Conservation (phyloP, 2,329 filamentous ascomycete species). For the Paecilomyces dactylethromorphus region DNA sequence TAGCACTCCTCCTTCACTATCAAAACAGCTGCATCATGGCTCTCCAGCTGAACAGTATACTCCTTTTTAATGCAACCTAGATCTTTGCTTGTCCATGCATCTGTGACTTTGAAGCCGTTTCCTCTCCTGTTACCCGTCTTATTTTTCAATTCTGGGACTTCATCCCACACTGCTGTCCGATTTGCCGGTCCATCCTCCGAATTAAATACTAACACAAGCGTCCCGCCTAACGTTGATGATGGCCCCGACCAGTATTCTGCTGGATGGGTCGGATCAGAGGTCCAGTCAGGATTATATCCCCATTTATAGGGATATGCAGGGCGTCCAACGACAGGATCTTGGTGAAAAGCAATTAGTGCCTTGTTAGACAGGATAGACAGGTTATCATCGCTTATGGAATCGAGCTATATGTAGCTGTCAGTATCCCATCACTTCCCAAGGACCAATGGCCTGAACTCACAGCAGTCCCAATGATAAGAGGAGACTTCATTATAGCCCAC, state of each 20-base stretch:
- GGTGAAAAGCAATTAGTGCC: constrained; percentile 38
- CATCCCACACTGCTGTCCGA: constrained; percentile 21
- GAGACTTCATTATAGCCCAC: constrained; percentile 47
- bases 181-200: constrained; percentile 15
- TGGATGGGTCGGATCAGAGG: constrained; percentile 25
- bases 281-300: constrained; percentile 28
- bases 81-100: constrained; percentile 23
- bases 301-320: constrained; percentile 39
- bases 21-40: constrained; percentile 25
- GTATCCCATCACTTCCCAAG: not conserved
- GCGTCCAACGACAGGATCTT: constrained; percentile 38
- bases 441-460: constrained; percentile 8
- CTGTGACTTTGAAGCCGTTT: constrained; percentile 15
- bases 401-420: constrained; percentile 18
- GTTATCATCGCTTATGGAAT: constrained; percentile 27
- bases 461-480: constrained; percentile 42
- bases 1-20: constrained; percentile 14
- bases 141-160: constrained; percentile 20
- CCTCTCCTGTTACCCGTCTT: not conserved
- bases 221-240: constrained; percentile 19
- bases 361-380: constrained; percentile 39
- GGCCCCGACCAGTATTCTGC: constrained; percentile 31
- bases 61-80: constrained; percentile 22
- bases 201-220: constrained; percentile 26
- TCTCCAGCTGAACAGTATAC: constrained; percentile 15